phyloP scores from a whole-genome alignment of 495 filamentous ascomycete genomes.

The Penicillium malachiteum region DNA sequence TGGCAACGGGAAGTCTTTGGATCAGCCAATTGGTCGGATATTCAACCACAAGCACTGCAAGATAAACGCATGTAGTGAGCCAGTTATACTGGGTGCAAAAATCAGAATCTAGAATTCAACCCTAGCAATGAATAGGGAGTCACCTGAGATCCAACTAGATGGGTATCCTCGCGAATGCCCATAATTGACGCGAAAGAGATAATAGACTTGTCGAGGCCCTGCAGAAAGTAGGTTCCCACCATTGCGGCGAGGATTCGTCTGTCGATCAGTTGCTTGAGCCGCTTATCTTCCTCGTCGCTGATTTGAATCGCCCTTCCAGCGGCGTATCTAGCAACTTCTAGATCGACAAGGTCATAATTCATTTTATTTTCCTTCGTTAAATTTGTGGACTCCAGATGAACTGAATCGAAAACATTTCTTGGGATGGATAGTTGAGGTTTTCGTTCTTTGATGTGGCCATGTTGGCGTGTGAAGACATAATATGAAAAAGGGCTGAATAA shows the following conservation, averaged over 20 bases:
- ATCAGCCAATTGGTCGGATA: conserved; percentile 47
- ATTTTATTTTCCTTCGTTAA: too few species aligned
- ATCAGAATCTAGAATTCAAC: not conserved
- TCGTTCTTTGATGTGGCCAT: too few species aligned
- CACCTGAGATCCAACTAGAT: conserved; percentile 1
- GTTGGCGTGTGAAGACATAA: too few species aligned
- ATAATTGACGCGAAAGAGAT: conserved; percentile 59
- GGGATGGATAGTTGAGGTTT: too few species aligned
- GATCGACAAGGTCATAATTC: too few species aligned
- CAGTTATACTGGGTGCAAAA: conserved; percentile 39
- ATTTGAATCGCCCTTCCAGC: too few species aligned
- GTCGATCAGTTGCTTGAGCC: conserved; percentile 40
- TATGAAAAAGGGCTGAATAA: too few species aligned
- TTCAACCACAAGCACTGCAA: conserved; percentile 39
- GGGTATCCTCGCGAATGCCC: conserved; percentile 51
- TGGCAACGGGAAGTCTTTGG: conserved; percentile 46
- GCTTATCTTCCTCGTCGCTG: conserved; percentile 42
- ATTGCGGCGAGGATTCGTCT: conserved; percentile 38
- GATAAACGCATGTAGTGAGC: conserved; percentile 37
- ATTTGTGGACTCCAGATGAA: too few species aligned
- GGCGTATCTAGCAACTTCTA: too few species aligned
- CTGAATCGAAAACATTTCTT: too few species aligned
- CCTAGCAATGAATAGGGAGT: not conserved
- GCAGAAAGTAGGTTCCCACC: conserved; percentile 50
- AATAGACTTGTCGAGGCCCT: conserved; percentile 63